These are phyloP conservation scores for Trichoderma harzianum DNA, from an alignment of 2,329 filamentous ascomycete genomes.

Conservation along the genomic window DNA sequence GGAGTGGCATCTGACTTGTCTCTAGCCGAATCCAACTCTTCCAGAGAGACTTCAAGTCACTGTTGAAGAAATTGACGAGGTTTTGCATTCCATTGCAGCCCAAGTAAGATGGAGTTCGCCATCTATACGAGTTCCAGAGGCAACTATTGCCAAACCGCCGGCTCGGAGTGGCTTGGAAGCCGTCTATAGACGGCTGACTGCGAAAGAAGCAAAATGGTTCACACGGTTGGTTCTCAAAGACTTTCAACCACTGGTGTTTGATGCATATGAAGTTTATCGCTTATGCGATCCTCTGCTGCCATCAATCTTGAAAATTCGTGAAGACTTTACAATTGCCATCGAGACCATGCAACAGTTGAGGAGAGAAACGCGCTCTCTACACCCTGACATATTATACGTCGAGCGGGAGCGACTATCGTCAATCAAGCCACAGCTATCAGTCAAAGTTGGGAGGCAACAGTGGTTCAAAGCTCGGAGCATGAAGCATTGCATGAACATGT, in stretches of 20 bases:
- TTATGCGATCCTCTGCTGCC: constrained; percentile 69
- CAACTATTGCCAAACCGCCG: constrained; percentile 21
- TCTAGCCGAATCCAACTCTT: constrained; percentile 43
- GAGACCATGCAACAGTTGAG: constrained; percentile 44
- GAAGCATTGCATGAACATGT: constrained; percentile 69
- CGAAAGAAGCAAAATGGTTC: constrained; percentile 81
- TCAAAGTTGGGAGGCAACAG: constrained; percentile 61
- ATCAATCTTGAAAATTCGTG: constrained; percentile 64
- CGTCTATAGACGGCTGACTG: constrained; percentile 58
- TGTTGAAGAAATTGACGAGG: constrained; percentile 68
- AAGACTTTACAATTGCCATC: constrained; percentile 62
- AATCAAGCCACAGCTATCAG: constrained; percentile 53
- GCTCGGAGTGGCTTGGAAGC: constrained; percentile 47
- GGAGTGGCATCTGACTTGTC: neutral
- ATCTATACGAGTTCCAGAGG: constrained; percentile 45
- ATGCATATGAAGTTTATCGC: constrained; percentile 52
- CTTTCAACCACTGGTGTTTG: constrained; percentile 64
- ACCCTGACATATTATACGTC: constrained; percentile 18
- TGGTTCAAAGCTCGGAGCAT: constrained; percentile 68
- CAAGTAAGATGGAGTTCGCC: constrained; percentile 68
- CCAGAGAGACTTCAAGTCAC: constrained; percentile 45
- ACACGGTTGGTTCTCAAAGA: constrained; percentile 76
- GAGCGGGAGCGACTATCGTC: constrained; percentile 26
- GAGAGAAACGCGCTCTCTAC: constrained; percentile 16
- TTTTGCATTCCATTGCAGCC: constrained; percentile 65